phyloP scores from a whole-genome alignment of 2,329 filamentous ascomycete species.

The Colletotrichum musae region DNA sequence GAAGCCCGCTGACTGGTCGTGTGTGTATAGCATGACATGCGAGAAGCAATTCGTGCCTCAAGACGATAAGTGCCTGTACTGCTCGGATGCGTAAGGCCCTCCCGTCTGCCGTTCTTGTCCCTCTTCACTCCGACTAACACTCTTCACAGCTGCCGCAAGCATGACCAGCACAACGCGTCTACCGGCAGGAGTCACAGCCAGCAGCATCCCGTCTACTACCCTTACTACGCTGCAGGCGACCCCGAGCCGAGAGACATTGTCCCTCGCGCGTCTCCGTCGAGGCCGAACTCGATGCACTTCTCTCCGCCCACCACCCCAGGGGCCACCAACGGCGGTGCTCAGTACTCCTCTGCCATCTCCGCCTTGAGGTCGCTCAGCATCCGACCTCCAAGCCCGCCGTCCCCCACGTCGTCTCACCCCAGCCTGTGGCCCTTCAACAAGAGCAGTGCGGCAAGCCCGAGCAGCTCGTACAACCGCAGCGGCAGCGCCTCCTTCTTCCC shows the following conservation, averaged over 20 bases:
- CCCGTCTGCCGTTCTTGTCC: slow-evolving; percentile 47
- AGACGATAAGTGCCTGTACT: slow-evolving; percentile 72
- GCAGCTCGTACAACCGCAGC: slow-evolving; percentile 65
- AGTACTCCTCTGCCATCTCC: slow-evolving; percentile 67
- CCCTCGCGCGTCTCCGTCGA: slow-evolving; percentile 74
- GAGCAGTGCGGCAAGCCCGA: slow-evolving; percentile 66
- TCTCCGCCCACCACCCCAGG: slow-evolving; percentile 66
- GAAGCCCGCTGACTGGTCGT: slow-evolving; percentile 47
- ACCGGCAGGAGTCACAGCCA: slow-evolving; percentile 35
- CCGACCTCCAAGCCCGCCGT: slow-evolving; percentile 69
- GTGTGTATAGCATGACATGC: slow-evolving; percentile 70
- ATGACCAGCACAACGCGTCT: slow-evolving; percentile 54
- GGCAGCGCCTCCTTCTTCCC: slow-evolving; percentile 58
- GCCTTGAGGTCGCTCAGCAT: slow-evolving; percentile 69
- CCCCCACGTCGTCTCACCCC: slow-evolving; percentile 60
- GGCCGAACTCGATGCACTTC: slow-evolving; percentile 69
- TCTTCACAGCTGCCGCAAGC: slow-evolving; percentile 64
- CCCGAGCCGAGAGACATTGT: slow-evolving; percentile 74
- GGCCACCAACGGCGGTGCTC: slow-evolving; percentile 42
- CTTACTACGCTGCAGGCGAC: slow-evolving; percentile 61
- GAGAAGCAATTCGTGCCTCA: slow-evolving; percentile 76
- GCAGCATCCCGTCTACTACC: slow-evolving; percentile 50
- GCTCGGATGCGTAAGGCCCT: slow-evolving; percentile 69
- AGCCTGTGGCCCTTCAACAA: slow-evolving; percentile 69
- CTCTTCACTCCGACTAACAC: slow-evolving; percentile 26